Evolutionary conservation across 108 stramenopile species (phyloP).

Genomic region (Fistulifera solaris): DNA sequence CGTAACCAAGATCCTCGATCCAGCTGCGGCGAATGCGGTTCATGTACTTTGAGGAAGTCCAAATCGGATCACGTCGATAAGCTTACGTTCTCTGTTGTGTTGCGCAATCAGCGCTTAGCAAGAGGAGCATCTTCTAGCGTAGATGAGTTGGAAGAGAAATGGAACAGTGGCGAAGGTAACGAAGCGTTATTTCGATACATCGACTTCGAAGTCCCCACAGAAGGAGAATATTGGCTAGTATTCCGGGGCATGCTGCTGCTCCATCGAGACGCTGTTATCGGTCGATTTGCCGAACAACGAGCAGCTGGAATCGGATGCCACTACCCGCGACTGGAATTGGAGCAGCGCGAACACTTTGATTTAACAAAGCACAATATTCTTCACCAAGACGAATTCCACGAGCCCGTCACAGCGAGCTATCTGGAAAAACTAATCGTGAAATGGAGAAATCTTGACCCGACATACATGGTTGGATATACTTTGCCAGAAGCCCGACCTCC

Average conservation of each 20-base stretch:
- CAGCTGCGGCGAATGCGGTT: conserved; percentile 46
- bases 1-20: conserved; percentile 61
- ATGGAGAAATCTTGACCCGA: conserved; percentile 24
- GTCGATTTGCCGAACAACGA: conserved; percentile 66
- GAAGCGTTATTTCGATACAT: conserved; percentile 44
- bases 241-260: conserved; percentile 78
- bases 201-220: conserved; percentile 82
- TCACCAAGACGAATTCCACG: conserved; percentile 32
- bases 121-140: conserved; percentile 13
- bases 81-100: conserved; percentile 66
- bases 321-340: conserved; percentile 9
- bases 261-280: conserved; percentile 69
- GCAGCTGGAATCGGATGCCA: conserved; percentile 63
- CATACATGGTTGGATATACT: conserved; percentile 26
- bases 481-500: conserved; percentile 42
- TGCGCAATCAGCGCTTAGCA: conserved; percentile 10
- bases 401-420: conserved; percentile 27
- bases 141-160: conserved; percentile 47
- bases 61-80: conserved; percentile 39
- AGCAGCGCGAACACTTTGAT: conserved; percentile 13
- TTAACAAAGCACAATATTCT: conserved; percentile 13
- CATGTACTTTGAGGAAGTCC: conserved; percentile 58
- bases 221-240: conserved; percentile 86
- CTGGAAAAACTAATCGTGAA: conserved; percentile 37
- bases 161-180: conserved; percentile 58